These are phyloP conservation scores for Pseudogymnoascus sp. DNA, from an alignment of 2,329 filamentous ascomycete species.

Conservation along the genomic window DNA sequence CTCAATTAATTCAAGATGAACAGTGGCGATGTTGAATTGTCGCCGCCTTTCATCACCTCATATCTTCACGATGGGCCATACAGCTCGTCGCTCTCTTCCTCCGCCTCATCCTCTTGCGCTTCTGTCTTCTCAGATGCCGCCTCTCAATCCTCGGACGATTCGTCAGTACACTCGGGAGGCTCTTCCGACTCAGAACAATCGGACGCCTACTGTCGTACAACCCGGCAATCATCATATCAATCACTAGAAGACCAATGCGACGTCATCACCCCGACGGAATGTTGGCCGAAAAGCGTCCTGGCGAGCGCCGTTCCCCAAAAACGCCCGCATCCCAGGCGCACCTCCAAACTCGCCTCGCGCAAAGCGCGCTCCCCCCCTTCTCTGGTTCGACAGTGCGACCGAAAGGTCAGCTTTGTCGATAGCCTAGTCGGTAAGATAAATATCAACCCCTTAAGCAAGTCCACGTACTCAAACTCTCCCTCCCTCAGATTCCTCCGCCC, in stretches of 20 bases:
- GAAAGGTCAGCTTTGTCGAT: conserved; percentile 92
- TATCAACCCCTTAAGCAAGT: conserved; percentile 23
- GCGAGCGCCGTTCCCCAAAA: conserved; percentile 46
- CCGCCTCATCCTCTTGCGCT: conserved; percentile 27
- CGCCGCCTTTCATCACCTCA: conserved; percentile 42
- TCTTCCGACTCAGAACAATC: conserved; percentile 41
- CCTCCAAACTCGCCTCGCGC: conserved; percentile 43
- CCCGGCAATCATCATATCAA: conserved; percentile 27
- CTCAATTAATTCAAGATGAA: conserved; percentile 45
- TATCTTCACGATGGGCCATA: conserved; percentile 35
- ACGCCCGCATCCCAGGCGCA: conserved; percentile 55
- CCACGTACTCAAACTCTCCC: conserved; percentile 28
- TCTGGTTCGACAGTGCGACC: conserved; percentile 78
- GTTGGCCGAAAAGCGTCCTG: conserved; percentile 27
- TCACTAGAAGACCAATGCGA: conserved; percentile 22
- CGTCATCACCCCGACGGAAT: conserved; percentile 22
- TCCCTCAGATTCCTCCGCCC: conserved; percentile 79
- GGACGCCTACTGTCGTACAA: conserved; percentile 34
- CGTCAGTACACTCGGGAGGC: conserved; percentile 52
- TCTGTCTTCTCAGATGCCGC: conserved; percentile 71
- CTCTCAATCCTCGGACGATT: conserved; percentile 61
- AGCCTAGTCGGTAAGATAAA: conserved; percentile 86
- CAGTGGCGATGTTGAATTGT: conserved; percentile 43
- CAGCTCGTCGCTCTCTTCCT: conserved; percentile 5
- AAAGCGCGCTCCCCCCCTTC: conserved; percentile 59